These are phyloP conservation scores for Chytridiales sp. DNA, from an alignment of 371 early-diverging fungal species.

Conservation along the genomic window DNA sequence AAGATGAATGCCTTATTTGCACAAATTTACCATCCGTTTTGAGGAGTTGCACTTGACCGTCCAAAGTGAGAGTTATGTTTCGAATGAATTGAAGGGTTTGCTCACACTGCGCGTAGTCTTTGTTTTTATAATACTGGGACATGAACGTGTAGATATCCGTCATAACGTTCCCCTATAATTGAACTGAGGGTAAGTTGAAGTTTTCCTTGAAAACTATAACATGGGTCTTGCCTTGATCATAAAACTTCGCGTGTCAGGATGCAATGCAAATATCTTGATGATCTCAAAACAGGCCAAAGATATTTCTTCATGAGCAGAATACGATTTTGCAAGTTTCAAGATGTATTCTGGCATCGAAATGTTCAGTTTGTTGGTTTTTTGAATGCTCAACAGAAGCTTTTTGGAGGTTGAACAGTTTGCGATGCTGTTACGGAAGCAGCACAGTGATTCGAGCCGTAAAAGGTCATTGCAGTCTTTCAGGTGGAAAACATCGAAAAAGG, in stretches of 20 bases:
- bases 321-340: conserved; percentile 5
- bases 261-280: conserved; percentile 23
- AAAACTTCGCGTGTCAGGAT: conserved; percentile 6
- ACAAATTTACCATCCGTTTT: conserved; percentile 18
- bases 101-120: conserved; percentile 16
- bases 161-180: conserved; percentile 10
- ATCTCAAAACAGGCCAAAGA: conserved; percentile 23
- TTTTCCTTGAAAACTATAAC: neutral
- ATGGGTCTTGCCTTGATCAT: conserved; percentile 25
- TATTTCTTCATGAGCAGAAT: neutral
- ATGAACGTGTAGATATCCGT: conserved; percentile 9
- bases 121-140: conserved; percentile 10
- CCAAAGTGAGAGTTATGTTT: conserved; percentile 14
- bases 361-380: neutral
- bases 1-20: neutral
- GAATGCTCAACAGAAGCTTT: conserved; percentile 8
- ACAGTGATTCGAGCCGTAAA: conserved; percentile 21
- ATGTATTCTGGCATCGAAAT: conserved; percentile 1
- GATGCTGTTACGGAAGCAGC: conserved; percentile 27
- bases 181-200: neutral
- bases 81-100: conserved; percentile 14
- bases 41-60: conserved; percentile 30
- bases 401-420: conserved; percentile 18
- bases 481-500: neutral
- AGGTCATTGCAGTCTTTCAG: conserved; percentile 10